A percentile compares a stretch with the other conserved stretches of the same genome.
Conservation (phyloP, 2,329 filamentous ascomycete genomes). For the Seiridium cupressi region DNA sequence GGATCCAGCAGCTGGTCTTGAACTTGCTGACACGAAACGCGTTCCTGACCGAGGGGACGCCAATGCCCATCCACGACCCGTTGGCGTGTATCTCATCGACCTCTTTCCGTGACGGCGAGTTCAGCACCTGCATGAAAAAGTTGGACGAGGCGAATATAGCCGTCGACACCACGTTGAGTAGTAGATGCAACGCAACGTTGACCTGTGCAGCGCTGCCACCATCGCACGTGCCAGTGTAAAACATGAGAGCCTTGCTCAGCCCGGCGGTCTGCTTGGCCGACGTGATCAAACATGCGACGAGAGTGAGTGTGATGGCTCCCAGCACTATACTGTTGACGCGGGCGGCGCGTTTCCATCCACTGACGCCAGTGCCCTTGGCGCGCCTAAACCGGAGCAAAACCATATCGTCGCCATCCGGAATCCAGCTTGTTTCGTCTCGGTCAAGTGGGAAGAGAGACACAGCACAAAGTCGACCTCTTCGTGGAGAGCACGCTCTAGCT, state of each 20-base stretch:
- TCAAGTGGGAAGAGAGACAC: too few relatives aligned
- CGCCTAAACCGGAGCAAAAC: not conserved
- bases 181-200: slow-evolving; percentile 6
- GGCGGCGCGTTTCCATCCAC: not conserved
- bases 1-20: slow-evolving; percentile 3
- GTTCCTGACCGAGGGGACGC: slow-evolving; percentile 37
- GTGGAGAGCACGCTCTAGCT: too few relatives aligned
- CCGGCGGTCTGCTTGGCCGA: not conserved
- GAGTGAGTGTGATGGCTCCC: not conserved
- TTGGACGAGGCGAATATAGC: slow-evolving; percentile 12
- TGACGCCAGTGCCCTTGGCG: not conserved
- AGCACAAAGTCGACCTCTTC: too few relatives aligned
- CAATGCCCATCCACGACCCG: slow-evolving; percentile 38
- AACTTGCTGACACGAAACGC: slow-evolving; percentile 11
- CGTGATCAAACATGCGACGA: not conserved
- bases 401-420: not conserved
- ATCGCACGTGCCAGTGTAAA: slow-evolving; percentile 4
- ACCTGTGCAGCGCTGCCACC: not conserved
- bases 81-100: slow-evolving; percentile 37
- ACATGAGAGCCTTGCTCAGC: not conserved
- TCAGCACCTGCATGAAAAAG: slow-evolving; percentile 17
- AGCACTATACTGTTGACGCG: not conserved
- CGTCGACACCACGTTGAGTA: slow-evolving; percentile 9
- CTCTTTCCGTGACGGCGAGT: slow-evolving; percentile 12
- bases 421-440: too few relatives aligned